Base-by-base conservation (phyloP, 208 protist species). In the Phytomonas francai region DNA sequence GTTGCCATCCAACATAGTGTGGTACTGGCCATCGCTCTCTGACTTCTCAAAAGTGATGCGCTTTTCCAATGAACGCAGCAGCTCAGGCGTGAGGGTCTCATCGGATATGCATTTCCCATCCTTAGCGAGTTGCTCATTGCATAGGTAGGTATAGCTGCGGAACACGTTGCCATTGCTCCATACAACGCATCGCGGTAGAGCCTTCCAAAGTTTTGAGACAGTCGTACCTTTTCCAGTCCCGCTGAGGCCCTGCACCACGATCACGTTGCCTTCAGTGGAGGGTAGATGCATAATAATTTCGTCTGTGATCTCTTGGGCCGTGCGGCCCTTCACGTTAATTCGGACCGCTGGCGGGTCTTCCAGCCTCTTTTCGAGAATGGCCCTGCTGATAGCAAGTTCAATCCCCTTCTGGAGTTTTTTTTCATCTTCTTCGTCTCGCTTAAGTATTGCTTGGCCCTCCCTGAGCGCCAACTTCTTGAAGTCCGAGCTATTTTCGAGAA, bases 131-230 rank as follows among this genome's bases (percentile, higher is more conserved):
- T 77, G 61, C 68, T 93, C 83, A 59, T 83, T 65, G 59, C 78
- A 82, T 32, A 95, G 79, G 67, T 92, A 81, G 4, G 92, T 96
- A 78, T 96, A 94, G 74, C 88, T 84, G 59, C 92, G 84, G 73
- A 97, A 97, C 16, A 97, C 83, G 67, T 97, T 97, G 39, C 92
- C 92, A 69, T 97, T 97, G 71, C 90, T 96, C 92, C 92, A 97
- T 57, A 87, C 79, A 16, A 95, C 83, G 51, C 87, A 94, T 42
- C 78, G 75, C 3, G 92, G 90, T 32, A 97, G 85, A 51, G 63
- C 61, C 25, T 78, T 36, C 65, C 88, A 74, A 51, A 97, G 79
- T 65, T 89, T 92, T 31, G 57, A 45, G 64, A 93, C 89, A 0
- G 92, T 97, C 25, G 92, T 96, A 14, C 90, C 92, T 68, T 97